Percentiles rank a stretch among this genome's conserved stretches.
phyloP scores from a whole-genome alignment of 768 basidiomycete species.

The Panellus pusillus region DNA sequence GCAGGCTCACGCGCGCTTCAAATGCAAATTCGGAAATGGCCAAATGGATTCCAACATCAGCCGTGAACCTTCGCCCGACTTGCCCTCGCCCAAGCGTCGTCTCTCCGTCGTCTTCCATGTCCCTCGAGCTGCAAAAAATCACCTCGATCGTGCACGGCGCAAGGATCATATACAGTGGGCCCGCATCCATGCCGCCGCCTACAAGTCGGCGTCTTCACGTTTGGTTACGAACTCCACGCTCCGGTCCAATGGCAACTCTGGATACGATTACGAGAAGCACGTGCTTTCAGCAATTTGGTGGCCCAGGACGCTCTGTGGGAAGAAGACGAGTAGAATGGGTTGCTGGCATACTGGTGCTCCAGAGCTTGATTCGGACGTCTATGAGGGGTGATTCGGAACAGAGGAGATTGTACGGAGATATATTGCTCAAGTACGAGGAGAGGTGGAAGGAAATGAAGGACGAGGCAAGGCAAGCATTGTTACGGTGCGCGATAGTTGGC shows the following conservation, averaged over 20 bases:
- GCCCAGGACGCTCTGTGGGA: conserved; percentile 70
- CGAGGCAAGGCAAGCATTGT: conserved; percentile 63
- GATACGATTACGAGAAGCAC: conserved; percentile 44
- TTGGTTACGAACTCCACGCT: conserved; percentile 32
- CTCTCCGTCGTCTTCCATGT: conserved; percentile 37
- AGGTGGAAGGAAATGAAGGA: conserved; percentile 73
- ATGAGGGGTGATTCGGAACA: conserved; percentile 47
- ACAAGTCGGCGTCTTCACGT: conserved; percentile 52
- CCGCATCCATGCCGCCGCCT: conserved; percentile 61
- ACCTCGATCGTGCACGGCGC: conserved; percentile 58
- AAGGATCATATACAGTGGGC: conserved; percentile 71
- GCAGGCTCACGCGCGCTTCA: conserved; percentile 60
- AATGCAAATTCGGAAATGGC: conserved; percentile 57
- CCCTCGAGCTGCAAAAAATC: conserved; percentile 65
- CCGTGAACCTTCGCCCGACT: conserved; percentile 17
- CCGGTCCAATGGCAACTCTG: conserved; percentile 38
- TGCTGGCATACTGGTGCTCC: conserved; percentile 58
- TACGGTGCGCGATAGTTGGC: conserved; percentile 40
- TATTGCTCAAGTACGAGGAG: conserved; percentile 58
- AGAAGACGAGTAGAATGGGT: conserved; percentile 69
- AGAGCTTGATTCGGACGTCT: conserved; percentile 57
- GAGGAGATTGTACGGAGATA: conserved; percentile 53
- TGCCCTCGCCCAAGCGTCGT: conserved; percentile 20
- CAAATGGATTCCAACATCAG: conserved; percentile 45
- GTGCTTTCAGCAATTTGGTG: conserved; percentile 58